phyloP scores from a whole-genome alignment of 169 alveolate genomes.

The Besnoitia besnoiti region DNA sequence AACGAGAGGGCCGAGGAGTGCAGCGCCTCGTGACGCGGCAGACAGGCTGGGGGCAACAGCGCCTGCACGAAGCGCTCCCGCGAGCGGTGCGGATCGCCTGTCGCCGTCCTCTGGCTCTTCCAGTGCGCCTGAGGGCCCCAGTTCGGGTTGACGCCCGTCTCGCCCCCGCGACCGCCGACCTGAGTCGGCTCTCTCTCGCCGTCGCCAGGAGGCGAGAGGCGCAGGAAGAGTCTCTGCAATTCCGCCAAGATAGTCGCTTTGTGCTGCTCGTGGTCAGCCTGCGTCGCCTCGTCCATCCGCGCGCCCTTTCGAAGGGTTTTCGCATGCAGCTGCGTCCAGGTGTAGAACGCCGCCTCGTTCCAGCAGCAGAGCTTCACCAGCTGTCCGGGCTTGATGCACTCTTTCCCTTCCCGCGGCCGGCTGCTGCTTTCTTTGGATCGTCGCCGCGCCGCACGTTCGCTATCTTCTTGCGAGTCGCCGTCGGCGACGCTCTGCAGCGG shows the following conservation, averaged over 20 bases:
- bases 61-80: no score
- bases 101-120: not conserved
- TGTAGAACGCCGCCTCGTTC: slow-evolving; percentile 44
- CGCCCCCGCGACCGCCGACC: no score
- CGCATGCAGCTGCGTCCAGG: slow-evolving; percentile 28
- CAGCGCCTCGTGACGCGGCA: not conserved
- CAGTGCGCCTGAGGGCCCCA: no score
- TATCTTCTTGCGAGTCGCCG: not conserved
- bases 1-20: not conserved
- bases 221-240: not conserved
- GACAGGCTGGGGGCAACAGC: not conserved
- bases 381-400: not conserved
- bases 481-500: not conserved
- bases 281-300: not conserved
- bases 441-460: not conserved
- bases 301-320: no score
- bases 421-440: not conserved
- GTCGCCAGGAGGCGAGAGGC: not conserved
- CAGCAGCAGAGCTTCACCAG: slow-evolving; percentile 49
- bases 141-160: no score
- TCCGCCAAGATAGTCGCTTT: not conserved
- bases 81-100: no score
- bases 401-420: not conserved
- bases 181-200: not conserved
- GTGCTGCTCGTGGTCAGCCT: not conserved